phyloP scores from a whole-genome alignment of 495 filamentous ascomycete species.

The Letharia columbiana region DNA sequence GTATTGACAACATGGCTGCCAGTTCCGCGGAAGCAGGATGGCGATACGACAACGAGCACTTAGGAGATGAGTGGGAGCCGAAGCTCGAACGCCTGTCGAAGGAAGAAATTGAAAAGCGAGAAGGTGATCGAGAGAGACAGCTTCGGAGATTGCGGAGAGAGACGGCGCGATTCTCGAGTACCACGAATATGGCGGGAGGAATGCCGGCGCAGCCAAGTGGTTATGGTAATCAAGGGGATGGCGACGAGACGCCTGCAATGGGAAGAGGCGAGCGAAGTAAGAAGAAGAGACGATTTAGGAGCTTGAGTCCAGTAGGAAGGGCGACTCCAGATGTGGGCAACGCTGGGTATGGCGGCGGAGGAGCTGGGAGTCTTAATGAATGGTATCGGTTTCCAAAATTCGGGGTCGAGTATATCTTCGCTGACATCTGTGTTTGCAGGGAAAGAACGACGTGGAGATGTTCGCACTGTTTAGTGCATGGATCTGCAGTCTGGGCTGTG shows the following conservation, averaged over 20 bases:
- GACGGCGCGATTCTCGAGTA: constrained; percentile 84
- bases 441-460: constrained; percentile 86
- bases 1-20: constrained; percentile 84
- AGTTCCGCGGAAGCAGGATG: constrained; percentile 74
- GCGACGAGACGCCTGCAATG: constrained; percentile 52
- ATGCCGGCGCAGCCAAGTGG: constrained; percentile 47
- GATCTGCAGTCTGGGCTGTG: constrained; percentile 86
- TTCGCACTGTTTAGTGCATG: constrained; percentile 80
- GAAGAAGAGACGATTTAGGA: constrained; percentile 88
- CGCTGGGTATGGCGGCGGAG: constrained; percentile 56
- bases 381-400: constrained; percentile 35
- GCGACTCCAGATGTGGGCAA: constrained; percentile 66
- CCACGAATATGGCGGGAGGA: constrained; percentile 64
- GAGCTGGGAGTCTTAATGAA: constrained; percentile 64
- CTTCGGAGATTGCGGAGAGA: constrained; percentile 78
- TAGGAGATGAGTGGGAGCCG: constrained; percentile 90
- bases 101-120: constrained; percentile 95
- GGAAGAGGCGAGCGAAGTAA: constrained; percentile 83
- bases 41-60: constrained; percentile 84
- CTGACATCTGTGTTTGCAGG: constrained; percentile 30
- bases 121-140: constrained; percentile 89
- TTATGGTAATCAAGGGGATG: constrained; percentile 48
- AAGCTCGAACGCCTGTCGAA: constrained; percentile 83
- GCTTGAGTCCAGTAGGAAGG: constrained; percentile 68
- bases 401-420: constrained; percentile 4